Evolutionary conservation across 257 asterid species (phyloP).

Genomic region (Rubia yunnanensis): DNA sequence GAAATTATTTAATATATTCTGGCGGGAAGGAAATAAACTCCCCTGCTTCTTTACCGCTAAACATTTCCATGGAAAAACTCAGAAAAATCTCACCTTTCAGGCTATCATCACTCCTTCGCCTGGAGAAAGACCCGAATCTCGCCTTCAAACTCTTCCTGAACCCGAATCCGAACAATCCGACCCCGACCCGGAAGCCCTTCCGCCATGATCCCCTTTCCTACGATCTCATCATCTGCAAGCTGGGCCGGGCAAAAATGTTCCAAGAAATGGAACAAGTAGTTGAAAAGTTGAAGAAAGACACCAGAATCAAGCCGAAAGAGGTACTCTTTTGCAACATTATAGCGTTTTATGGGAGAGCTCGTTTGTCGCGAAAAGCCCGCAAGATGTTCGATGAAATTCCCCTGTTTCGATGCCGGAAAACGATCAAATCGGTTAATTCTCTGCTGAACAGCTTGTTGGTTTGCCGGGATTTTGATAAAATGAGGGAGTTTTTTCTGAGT

Average conservation of each 20-base stretch:
- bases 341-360: constrained; percentile 50
- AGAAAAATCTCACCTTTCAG: constrained; percentile 51
- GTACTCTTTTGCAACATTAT: constrained; percentile 59
- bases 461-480: constrained; percentile 43
- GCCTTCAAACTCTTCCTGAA: constrained; percentile 73
- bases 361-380: constrained; percentile 47
- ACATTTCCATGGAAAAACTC: constrained; percentile 39
- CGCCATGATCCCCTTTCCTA: constrained; percentile 59
- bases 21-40: constrained; percentile 2
- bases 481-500: constrained; percentile 28
- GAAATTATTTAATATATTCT: not conserved
- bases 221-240: constrained; percentile 71
- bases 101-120: constrained; percentile 68
- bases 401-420: constrained; percentile 43
- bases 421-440: constrained; percentile 55
- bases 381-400: constrained; percentile 50
- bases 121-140: constrained; percentile 47
- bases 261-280: constrained; percentile 49
- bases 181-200: constrained; percentile 37
- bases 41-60: not conserved
- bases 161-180: constrained; percentile 35
- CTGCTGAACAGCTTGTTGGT: constrained; percentile 41
- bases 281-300: constrained; percentile 34
- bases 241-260: constrained; percentile 70
- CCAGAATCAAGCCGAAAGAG: constrained; percentile 47